These are phyloP conservation scores for Colletotrichum tamarilloi DNA, from an alignment of 2,329 filamentous ascomycete genomes.

Conservation along the genomic window DNA sequence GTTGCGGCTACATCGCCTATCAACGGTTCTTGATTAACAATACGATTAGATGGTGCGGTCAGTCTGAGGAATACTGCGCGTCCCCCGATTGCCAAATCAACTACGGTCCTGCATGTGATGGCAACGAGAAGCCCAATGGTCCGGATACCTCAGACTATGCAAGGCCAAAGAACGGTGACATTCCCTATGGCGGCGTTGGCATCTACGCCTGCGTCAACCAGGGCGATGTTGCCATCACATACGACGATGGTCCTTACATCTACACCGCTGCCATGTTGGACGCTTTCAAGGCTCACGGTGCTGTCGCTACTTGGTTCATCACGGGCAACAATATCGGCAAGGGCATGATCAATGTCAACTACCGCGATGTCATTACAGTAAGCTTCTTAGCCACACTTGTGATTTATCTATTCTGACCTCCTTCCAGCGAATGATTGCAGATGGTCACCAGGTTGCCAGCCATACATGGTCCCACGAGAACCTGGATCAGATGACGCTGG, in stretches of 20 bases:
- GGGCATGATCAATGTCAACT: slow-evolving; percentile 46
- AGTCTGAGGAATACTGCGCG: slow-evolving; percentile 38
- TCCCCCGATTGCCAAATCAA: slow-evolving; percentile 44
- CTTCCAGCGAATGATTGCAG: slow-evolving; percentile 51
- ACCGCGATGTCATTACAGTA: slow-evolving; percentile 46
- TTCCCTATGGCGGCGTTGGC: slow-evolving; percentile 46
- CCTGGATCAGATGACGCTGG: slow-evolving; percentile 47
- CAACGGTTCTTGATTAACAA: neutral
- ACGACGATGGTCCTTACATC: slow-evolving; percentile 49
- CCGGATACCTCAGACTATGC: slow-evolving; percentile 38
- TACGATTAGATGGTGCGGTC: slow-evolving; percentile 42
- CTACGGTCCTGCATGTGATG: slow-evolving; percentile 44
- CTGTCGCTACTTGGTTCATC: slow-evolving; percentile 51
- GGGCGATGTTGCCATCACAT: slow-evolving; percentile 49
- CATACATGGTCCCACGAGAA: slow-evolving; percentile 61
- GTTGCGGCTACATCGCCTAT: neutral
- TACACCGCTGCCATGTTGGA: slow-evolving; percentile 49
- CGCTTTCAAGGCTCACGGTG: slow-evolving; percentile 44
- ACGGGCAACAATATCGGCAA: slow-evolving; percentile 48
- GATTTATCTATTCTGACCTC: neutral
- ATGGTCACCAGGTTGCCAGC: slow-evolving; percentile 60
- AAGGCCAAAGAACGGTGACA: slow-evolving; percentile 40
- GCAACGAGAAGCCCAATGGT: slow-evolving; percentile 43
- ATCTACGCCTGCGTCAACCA: slow-evolving; percentile 43
- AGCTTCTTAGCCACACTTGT: slow-evolving; percentile 32